Percentiles rank a stretch among this genome's conserved stretches.
Conservation (phyloP, 164 flowering plant species). For the Vitis rotundifolia region DNA sequence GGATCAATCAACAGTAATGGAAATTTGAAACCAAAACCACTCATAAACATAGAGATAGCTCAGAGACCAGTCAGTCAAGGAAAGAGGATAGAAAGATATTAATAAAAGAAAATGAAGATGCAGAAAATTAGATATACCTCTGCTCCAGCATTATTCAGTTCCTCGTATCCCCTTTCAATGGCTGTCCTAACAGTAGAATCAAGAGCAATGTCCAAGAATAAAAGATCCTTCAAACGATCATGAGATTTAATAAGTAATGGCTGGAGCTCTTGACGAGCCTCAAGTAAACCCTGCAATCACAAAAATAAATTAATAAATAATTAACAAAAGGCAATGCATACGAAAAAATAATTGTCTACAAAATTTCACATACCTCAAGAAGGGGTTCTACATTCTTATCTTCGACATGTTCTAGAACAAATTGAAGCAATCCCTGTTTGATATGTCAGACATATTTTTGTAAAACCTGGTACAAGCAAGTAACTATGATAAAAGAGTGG, state of each 20-base stretch:
- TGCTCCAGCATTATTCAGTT: slow-evolving; percentile 74
- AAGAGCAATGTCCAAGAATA: slow-evolving; percentile 93
- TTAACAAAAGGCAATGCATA: not conserved
- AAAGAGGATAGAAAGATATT: not conserved
- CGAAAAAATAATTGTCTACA: not conserved
- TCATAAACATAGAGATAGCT: not conserved
- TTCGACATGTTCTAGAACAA: slow-evolving; percentile 78
- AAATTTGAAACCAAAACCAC: too few species aligned
- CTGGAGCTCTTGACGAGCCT: slow-evolving; percentile 86
- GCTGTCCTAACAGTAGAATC: slow-evolving; percentile 94
- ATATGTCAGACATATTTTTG: slow-evolving; percentile 3
- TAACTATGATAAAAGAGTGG: slow-evolving; percentile 5
- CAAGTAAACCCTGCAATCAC: slow-evolving; percentile 75
- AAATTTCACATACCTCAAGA: slow-evolving; percentile 66
- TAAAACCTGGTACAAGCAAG: not conserved
- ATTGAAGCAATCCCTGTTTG: slow-evolving; percentile 71
- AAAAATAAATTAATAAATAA: not conserved
- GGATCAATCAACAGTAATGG: too few species aligned
- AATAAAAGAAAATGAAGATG: not conserved
- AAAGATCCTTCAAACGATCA: slow-evolving; percentile 80
- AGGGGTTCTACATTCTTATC: slow-evolving; percentile 83
- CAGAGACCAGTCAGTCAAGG: not conserved
- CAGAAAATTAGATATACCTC: slow-evolving; percentile 50
- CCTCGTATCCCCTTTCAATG: slow-evolving; percentile 91
- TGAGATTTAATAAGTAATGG: slow-evolving; percentile 63